Evolutionary conservation across 1,284 basidiomycete genomes (phyloP), one percentile per base, ranked within the genome.

Genomic region (Cryptococcus neoformans): DNA sequence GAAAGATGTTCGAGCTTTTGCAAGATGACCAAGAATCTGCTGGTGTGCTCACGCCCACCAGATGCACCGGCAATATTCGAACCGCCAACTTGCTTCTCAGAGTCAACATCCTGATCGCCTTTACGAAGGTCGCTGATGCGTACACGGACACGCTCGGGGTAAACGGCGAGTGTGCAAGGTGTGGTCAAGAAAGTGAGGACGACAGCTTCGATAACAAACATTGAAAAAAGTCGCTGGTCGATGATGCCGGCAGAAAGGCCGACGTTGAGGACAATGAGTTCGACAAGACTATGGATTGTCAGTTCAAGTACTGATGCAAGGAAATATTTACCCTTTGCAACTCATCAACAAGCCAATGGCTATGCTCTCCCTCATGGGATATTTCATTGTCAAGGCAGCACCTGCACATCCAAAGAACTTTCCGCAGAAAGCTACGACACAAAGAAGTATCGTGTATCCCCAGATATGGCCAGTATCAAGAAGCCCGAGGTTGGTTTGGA

Each of bases 231-330:
- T n/a, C 74, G 70, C 37, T 74, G 81, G 39, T 89, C 85, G 53
- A 99, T 82, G 62, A 92, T 90, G 0, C 87, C 87, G 70, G 83
- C 92, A 58, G 83, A 73, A 2, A 92, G 81, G 60, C 92, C 93
- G 64, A 96, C 87, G 71, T 97, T 96, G 69, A 96, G 85, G 9
- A 95, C 93, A 63, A 96, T 94, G 48, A 95, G 83, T 75, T 92
- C 89, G 12, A 90, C 89, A 12, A 82, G 81, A 53, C 87, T 88
- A 58, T 16, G 36, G 36, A 41, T 9, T 46, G 49, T 56, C 47
- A 58, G 40, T 35, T 39, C 34, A 21, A 11, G 39, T 37, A 12
- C 28, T 11, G 4, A 16, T 49, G 12, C 21, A 35, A 16, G 37
- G 21, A 8, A 34, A 10, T 9, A 76, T 83, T 60, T 61, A 89